phyloP scores from a whole-genome alignment of 306 rosid genomes.

The Quercus dentata region DNA sequence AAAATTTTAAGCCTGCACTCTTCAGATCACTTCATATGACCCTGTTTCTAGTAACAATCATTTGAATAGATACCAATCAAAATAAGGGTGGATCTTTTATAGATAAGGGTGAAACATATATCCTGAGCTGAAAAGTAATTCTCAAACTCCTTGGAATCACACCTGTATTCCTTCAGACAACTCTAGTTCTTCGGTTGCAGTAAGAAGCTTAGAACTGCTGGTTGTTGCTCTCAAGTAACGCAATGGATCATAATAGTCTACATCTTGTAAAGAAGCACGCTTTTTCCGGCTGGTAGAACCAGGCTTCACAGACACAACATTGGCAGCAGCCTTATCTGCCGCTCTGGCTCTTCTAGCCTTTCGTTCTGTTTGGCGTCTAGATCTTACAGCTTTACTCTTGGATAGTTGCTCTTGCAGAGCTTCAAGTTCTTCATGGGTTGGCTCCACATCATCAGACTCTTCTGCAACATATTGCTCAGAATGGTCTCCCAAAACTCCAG shows the following conservation, averaged over 20 bases:
- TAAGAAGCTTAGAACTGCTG: conserved; percentile 64
- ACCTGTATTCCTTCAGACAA: conserved; percentile 96
- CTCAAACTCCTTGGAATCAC: conserved; percentile 14
- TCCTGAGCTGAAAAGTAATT: conserved; percentile 3
- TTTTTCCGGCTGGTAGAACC: conserved; percentile 65
- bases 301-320: conserved; percentile 56
- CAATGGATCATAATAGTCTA: conserved; percentile 81
- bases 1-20: background rate
- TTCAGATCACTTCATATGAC: background rate
- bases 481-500: conserved; percentile 35
- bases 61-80: background rate
- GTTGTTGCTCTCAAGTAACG: conserved; percentile 81
- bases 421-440: conserved; percentile 61
- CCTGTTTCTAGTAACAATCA: background rate
- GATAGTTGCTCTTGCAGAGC: conserved; percentile 47
- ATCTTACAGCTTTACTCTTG: conserved; percentile 58
- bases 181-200: conserved; percentile 69
- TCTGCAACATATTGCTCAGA: conserved; percentile 16
- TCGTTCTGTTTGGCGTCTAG: conserved; percentile 79
- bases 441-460: conserved; percentile 52
- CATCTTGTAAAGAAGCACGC: conserved; percentile 65
- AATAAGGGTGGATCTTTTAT: background rate
- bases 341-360: conserved; percentile 84
- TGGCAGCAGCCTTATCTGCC: conserved; percentile 67
- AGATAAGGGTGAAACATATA: background rate